Base-by-base conservation (phyloP, 768 basidiomycete genomes). In the Gelatoporia subvermispora region DNA sequence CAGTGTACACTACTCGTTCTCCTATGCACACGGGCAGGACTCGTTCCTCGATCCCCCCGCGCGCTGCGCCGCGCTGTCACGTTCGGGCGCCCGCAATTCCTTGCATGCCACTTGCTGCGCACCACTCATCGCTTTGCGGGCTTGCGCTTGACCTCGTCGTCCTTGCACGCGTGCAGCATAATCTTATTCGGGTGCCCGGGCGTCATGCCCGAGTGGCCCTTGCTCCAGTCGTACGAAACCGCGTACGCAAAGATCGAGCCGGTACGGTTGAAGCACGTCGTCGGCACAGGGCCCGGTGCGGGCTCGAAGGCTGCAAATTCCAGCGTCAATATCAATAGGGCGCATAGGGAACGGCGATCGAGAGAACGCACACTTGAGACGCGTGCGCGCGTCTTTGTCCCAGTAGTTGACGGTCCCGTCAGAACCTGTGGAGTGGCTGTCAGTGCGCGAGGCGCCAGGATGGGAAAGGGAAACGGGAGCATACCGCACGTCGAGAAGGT, bases 151-250 rank as follows among this genome's bases (percentile, higher is more conserved):
- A 91, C 85, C 66, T 92, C 89, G 18, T 92, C 89, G 43, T 92
- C 88, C 66, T 89, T 90, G 72, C 85, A 86, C 18, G 83, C 81
- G 60, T 91, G 88, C 56, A 93, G 60, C 81, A 88, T 85, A 56
- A 93, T 65, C 66, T 92, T 90, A 70, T 90, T 91, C 16, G 84
- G 80, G 51, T 77, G 72, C 8, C 72, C 71, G 2, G 78, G 74
- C 4, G 85, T 85, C 77, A 86, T 90, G 18, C 92, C 93, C 11
- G 83, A 81, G 64, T 93, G 88, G 8, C 92, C 91, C 63, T 93
- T 93, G 15, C 85, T 88, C 93, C 93, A 95, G 61, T 95, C 93
- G 55, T 95, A 95, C 11, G 91, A 92, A 20, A 95, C 68, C 1
- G 92, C 86, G 56, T 96, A 96, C 0, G 93, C 94, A 61, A 96